phyloP scores from a whole-genome alignment of 176 grass and related monocot species.

The Hordeum vulgare region MorexV3_pseudomolecules_assembly NC_058520.1:529849870-529850369 shows the following conservation, averaged over 20 bases:
- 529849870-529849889: not conserved
- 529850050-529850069: no score
- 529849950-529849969: not conserved
- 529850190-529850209: not conserved
- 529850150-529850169: not conserved
- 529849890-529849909: not conserved
- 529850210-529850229: not conserved
- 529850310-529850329: not conserved
- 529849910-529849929: not conserved
- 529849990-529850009: not conserved
- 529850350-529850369: not conserved
- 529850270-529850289: not conserved
- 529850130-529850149: no score
- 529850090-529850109: no score
- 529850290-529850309: not conserved
- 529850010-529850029: not conserved
- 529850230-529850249: not conserved
- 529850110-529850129: no score
- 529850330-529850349: not conserved
- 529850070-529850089: no score
- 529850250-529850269: not conserved
- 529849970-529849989: not conserved
- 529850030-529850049: not conserved
- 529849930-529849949: not conserved
- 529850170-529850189: no score